These are phyloP conservation scores for Cadophora sp. DNA, from an alignment of 2,329 filamentous ascomycete species.

Conservation along the genomic window DNA sequence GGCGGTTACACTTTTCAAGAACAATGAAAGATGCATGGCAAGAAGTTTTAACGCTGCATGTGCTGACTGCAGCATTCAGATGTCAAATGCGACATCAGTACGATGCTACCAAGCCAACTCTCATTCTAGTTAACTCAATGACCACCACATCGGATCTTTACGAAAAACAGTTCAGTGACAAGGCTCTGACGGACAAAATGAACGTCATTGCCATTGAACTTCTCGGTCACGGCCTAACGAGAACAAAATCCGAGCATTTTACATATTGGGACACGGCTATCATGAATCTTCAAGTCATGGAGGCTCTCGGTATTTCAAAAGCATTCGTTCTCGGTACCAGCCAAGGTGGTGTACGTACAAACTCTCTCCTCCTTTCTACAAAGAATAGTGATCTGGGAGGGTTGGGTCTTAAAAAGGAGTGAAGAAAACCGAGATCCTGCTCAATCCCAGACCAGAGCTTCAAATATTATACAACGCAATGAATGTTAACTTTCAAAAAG, in stretches of 20 bases:
- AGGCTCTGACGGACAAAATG: conserved; percentile 49
- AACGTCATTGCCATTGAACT: conserved; percentile 61
- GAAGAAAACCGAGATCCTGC: not conserved
- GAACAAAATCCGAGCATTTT: conserved; percentile 51
- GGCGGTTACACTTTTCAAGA: not conserved
- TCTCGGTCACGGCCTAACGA: conserved; percentile 58
- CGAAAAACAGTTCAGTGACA: conserved; percentile 51
- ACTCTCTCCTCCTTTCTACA: not conserved
- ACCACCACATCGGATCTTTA: conserved; percentile 57
- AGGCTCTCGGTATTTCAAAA: conserved; percentile 54
- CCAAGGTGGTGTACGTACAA: conserved; percentile 49
- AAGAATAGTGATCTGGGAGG: not conserved
- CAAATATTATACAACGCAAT: too few species aligned
- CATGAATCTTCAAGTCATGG: conserved; percentile 63
- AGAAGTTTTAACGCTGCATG: not conserved
- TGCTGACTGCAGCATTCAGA: conserved; percentile 1
- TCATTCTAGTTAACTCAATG: conserved; percentile 60
- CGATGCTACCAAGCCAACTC: conserved; percentile 57
- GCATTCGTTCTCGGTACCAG: conserved; percentile 59
- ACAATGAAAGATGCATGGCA: not conserved
- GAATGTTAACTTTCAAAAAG: not conserved
- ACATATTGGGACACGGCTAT: conserved; percentile 62
- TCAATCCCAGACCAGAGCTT: not conserved
- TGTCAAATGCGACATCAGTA: conserved; percentile 46
- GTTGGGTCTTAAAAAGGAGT: not conserved